Evolutionary conservation across 1,139 yeast genomes (phyloP).

Genomic region (Suhomyces choctaworum): DNA sequence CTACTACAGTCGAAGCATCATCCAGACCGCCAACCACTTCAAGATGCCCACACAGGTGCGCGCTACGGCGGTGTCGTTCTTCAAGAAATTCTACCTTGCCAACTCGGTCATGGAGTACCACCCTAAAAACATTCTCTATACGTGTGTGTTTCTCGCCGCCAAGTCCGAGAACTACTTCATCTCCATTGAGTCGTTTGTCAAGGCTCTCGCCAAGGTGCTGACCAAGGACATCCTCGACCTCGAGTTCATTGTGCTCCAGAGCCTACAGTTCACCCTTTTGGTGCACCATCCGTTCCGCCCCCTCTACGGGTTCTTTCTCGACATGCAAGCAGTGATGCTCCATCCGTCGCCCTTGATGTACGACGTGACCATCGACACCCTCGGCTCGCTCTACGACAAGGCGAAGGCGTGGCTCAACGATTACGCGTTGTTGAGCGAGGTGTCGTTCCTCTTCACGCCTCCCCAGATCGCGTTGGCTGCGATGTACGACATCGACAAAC

Average conservation of each 20-base stretch:
- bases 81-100: slow-evolving; percentile 75
- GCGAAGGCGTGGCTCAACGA: slow-evolving; percentile 67
- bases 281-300: slow-evolving; percentile 91
- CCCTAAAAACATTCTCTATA: slow-evolving; percentile 79
- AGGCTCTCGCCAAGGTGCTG: slow-evolving; percentile 64
- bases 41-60: slow-evolving; percentile 51
- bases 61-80: slow-evolving; percentile 84
- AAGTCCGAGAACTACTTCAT: slow-evolving; percentile 90
- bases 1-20: slow-evolving; percentile 71
- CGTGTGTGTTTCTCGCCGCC: slow-evolving; percentile 89
- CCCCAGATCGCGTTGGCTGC: slow-evolving; percentile 95
- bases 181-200: slow-evolving; percentile 78
- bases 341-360: slow-evolving; percentile 38
- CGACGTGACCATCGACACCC: slow-evolving; percentile 42
- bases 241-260: slow-evolving; percentile 75
- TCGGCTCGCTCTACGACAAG: slow-evolving; percentile 62
- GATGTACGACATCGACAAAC: slow-evolving; percentile 63
- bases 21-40: slow-evolving; percentile 50
- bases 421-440: slow-evolving; percentile 69
- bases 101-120: slow-evolving; percentile 84
- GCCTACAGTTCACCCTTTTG: slow-evolving; percentile 73
- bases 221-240: slow-evolving; percentile 69
- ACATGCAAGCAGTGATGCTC: slow-evolving; percentile 66
- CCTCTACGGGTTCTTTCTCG: slow-evolving; percentile 87
- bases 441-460: slow-evolving; percentile 76